Evolutionary conservation across 768 basidiomycete genomes (phyloP), one percentile per base, ranked within the genome.

Genomic region (Termitomyces sp.): DNA sequence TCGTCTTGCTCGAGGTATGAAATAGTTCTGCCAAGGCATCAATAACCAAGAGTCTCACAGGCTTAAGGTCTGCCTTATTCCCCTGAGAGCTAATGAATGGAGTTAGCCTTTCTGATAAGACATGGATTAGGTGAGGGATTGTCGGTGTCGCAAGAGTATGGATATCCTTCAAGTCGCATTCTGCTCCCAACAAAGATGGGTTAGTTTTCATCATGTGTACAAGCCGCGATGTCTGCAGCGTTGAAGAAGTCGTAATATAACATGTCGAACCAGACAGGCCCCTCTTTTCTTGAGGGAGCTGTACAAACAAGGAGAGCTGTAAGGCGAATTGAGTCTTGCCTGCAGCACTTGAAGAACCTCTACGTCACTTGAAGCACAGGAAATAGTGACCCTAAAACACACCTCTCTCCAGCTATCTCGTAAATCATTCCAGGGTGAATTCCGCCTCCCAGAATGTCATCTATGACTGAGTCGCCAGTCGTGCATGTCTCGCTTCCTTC

Each of bases 271-370:
- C 91, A 10, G 66, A 73, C 28, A 88, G 68, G 21, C 86, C 90
- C 9, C 84, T 84, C 5, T 76, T 70, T 43, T 68, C 65, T 45
- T 21, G 64, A 23, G 89, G 84, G 0, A 91, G 76, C 67, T 98
- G 95, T 0, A 90, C 88, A 21, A 81, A 76, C 30, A 96, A 73
- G 3, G 91, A 83, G 19, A 93, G 79, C 61, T 95, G 94, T 14
- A 99, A 76, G 3, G 89, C 90, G 5, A 98, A 71, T 64, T 98
- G 94, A 0, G 94, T 94, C 73, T 99, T 99, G 39, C 97, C 97
- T 27, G 96, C 85, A 23, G 94, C 88, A 67, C 97, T 99, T 67
- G 16, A 37, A 41, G 5, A 40, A 1, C 19, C 5, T 56, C 9
- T n/a, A 43, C 3, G 37, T 51, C 21, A 66, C 11, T 35, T 35